Conservation (phyloP, 345 rosid species). For the Euphorbia lathyris region DNA sequence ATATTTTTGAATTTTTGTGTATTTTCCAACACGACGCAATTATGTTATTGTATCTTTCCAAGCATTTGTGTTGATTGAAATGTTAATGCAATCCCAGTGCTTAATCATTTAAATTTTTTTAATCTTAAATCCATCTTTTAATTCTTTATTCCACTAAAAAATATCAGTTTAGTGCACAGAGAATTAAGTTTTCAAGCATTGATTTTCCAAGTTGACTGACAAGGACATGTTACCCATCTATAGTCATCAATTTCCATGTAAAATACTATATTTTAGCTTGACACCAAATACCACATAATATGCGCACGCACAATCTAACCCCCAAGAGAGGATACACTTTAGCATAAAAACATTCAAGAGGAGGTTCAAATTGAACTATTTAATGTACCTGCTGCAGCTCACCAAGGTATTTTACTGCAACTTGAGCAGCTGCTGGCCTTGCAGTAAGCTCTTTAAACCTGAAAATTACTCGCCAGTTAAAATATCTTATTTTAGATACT, state of each 20-base stretch:
- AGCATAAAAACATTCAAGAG: background rate
- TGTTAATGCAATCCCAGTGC: background rate
- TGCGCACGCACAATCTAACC: background rate
- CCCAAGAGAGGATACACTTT: background rate
- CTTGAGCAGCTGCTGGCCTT: conserved; percentile 63
- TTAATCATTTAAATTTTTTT: conserved; percentile 4
- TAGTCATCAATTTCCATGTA: background rate
- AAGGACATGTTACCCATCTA: background rate
- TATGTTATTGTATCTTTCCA: background rate
- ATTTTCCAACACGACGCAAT: background rate
- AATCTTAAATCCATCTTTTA: background rate
- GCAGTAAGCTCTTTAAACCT: conserved; percentile 83
- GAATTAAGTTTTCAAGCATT: conserved; percentile 1
- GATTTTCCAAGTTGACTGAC: background rate
- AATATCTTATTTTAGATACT: background rate
- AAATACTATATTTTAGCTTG: background rate
- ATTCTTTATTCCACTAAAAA: background rate
- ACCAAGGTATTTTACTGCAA: conserved; percentile 53
- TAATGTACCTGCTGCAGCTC: conserved; percentile 71
- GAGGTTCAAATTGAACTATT: conserved; percentile 8
- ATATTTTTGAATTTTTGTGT: background rate
- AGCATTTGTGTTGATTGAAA: background rate
- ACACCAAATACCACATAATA: background rate
- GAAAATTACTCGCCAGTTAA: conserved; percentile 6
- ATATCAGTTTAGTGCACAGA: background rate